Conservation (phyloP, 1,284 basidiomycete species). For the Cryptococcus wingfieldii region DNA sequence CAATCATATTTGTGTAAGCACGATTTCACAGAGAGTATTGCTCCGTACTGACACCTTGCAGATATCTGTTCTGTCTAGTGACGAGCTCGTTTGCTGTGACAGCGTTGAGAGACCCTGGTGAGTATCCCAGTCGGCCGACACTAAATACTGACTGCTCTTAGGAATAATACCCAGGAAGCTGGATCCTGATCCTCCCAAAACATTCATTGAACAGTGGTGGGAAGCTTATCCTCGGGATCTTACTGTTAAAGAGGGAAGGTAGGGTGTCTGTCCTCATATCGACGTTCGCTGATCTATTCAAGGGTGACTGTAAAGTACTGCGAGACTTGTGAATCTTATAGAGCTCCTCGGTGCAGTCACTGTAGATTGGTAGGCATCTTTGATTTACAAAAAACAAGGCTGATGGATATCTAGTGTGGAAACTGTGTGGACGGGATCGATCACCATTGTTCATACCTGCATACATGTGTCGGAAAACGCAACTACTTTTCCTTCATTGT, state of each 20-base stretch:
- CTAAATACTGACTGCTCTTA: conserved; percentile 2
- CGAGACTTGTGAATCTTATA: conserved; percentile 80
- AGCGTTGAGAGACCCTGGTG: conserved; percentile 74
- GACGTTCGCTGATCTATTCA: conserved; percentile 5
- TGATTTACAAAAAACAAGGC: conserved; percentile 5
- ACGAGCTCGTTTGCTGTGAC: conserved; percentile 47
- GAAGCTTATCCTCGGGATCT: conserved; percentile 74
- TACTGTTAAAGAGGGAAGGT: conserved; percentile 71
- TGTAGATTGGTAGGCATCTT: conserved; percentile 69
- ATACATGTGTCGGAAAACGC: conserved; percentile 84
- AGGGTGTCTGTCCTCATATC: conserved; percentile 36
- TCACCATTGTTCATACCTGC: conserved; percentile 92
- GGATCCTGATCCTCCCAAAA: conserved; percentile 71
- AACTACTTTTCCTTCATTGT: conserved; percentile 88
- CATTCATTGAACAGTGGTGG: conserved; percentile 58
- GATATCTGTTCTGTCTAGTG: conserved; percentile 37
- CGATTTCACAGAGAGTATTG: neutral
- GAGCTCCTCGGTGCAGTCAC: conserved; percentile 85
- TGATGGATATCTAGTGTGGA: conserved; percentile 61
- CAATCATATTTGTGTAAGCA: conserved; percentile 62
- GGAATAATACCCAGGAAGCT: conserved; percentile 77
- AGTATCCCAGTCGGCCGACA: neutral
- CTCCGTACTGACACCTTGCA: conserved; percentile 3
- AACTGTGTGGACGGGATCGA: conserved; percentile 83
- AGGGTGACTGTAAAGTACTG: conserved; percentile 88